Evolutionary conservation across 2,329 filamentous ascomycete species (phyloP).

Genomic region (Raffaelea arxii): DNA sequence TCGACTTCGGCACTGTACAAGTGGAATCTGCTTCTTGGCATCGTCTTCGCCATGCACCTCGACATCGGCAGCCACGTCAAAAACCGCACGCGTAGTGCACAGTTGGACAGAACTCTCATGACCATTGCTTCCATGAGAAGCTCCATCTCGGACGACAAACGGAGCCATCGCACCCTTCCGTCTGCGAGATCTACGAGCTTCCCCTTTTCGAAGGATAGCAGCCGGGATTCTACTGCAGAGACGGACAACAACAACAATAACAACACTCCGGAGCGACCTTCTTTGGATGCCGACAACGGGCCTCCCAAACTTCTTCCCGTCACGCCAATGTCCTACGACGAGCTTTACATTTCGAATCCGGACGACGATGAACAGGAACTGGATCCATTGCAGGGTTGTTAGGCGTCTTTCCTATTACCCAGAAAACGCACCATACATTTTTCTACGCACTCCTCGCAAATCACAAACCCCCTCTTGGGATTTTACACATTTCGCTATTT

Average conservation of each 20-base stretch:
- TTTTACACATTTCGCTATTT: not conserved
- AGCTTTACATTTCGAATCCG: slow-evolving; percentile 23
- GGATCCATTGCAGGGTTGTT: not conserved
- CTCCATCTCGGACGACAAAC: slow-evolving; percentile 11
- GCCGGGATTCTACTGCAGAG: not conserved
- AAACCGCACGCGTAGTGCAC: slow-evolving; percentile 37
- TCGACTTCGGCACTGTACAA: too few relatives aligned
- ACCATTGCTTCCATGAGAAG: slow-evolving; percentile 7
- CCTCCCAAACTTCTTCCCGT: slow-evolving; percentile 34
- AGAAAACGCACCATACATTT: too few relatives aligned
- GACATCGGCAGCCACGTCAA: slow-evolving; percentile 34
- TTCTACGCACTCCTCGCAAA: too few relatives aligned
- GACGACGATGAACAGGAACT: slow-evolving; percentile 8
- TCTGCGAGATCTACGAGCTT: slow-evolving; percentile 25
- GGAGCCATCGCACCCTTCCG: slow-evolving; percentile 16
- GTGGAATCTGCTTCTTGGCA: slow-evolving; percentile 5
- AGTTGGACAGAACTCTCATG: slow-evolving; percentile 28
- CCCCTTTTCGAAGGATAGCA: slow-evolving; percentile 21
- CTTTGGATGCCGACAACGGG: slow-evolving; percentile 36
- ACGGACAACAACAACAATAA: too few relatives aligned
- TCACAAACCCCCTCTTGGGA: too few relatives aligned
- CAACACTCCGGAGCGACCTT: too few relatives aligned
- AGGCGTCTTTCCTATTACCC: not conserved
- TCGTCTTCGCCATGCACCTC: slow-evolving; percentile 23
- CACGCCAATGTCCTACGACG: slow-evolving; percentile 35